Percentiles rank a stretch among this genome's conserved stretches.
phyloP scores from a whole-genome alignment of 805 yeast genomes.

The Metschnikowia kunwiensis region DNA sequence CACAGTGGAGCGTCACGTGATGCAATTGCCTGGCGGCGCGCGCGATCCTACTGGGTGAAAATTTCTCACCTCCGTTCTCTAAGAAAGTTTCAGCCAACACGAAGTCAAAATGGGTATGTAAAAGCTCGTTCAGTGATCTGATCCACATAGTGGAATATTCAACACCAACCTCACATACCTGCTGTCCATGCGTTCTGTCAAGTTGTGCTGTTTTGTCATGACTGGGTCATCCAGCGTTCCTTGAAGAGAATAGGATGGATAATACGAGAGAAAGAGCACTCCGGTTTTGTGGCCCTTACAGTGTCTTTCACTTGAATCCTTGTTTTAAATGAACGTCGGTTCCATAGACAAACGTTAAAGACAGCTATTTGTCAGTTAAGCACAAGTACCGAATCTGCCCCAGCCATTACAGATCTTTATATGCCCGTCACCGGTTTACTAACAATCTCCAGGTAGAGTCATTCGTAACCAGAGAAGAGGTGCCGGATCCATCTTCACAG shows the following conservation, averaged over 20 bases:
- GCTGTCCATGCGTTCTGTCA: no score
- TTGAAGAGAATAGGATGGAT: no score
- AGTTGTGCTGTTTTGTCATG: no score
- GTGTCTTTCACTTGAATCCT: no score
- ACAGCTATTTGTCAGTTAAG: no score
- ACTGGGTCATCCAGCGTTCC: no score
- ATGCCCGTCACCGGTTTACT: constrained; percentile 3
- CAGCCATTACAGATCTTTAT: neutral
- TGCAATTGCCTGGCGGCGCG: constrained; percentile 4
- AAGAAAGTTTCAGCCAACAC: constrained; percentile 7
- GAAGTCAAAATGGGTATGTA: constrained; percentile 23
- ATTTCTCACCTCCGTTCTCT: constrained; percentile 16
- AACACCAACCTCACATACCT: no score
- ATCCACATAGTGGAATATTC: no score
- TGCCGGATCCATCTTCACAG: constrained; percentile 99
- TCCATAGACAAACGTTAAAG: no score
- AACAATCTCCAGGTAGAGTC: constrained; percentile 76
- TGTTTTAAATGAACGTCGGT: no score
- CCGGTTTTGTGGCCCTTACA: no score
- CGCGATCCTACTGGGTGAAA: constrained; percentile 16
- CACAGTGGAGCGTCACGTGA: constrained; percentile 17
- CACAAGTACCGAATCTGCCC: neutral
- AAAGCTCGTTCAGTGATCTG: neutral
- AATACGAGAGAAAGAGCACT: no score
- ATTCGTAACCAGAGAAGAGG: constrained; percentile 99